Conservation (phyloP, 2,329 filamentous ascomycete genomes). For the Ophiostoma ulmi region DNA sequence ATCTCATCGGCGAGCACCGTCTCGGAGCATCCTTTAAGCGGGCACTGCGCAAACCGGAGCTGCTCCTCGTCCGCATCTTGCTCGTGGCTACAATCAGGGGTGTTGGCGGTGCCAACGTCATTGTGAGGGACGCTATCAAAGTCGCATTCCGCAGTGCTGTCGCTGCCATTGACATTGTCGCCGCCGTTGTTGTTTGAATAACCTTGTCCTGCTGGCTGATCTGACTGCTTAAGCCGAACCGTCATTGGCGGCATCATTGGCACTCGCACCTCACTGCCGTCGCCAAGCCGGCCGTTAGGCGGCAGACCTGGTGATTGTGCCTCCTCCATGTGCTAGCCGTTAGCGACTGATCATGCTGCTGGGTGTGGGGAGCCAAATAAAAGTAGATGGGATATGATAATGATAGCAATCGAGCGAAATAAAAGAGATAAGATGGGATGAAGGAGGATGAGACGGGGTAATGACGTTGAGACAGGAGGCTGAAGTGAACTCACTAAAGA, state of each 20-base stretch:
- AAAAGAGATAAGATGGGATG: neutral
- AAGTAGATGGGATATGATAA: neutral
- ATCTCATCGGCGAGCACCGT: slow-evolving; percentile 49
- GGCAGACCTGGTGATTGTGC: slow-evolving; percentile 17
- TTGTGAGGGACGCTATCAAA: neutral
- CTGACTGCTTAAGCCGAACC: slow-evolving; percentile 1
- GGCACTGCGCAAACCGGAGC: slow-evolving; percentile 47
- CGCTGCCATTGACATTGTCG: slow-evolving; percentile 12
- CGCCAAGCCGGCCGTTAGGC: slow-evolving; percentile 1
- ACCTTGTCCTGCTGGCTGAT: neutral
- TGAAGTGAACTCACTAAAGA: neutral
- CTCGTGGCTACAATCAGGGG: slow-evolving; percentile 26
- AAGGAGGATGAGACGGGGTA: neutral
- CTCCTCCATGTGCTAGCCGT: slow-evolving; percentile 34
- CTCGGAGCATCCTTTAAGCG: slow-evolving; percentile 55
- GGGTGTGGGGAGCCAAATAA: neutral
- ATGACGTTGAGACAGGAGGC: neutral
- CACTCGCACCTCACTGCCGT: neutral
- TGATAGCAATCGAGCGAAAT: neutral
- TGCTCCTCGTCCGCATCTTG: slow-evolving; percentile 30
- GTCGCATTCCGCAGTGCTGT: neutral
- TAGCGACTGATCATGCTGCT: neutral
- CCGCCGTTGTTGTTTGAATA: neutral
- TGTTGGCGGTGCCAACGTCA: slow-evolving; percentile 10
- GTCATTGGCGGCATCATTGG: neutral